Evolutionary conservation across 108 stramenopile species (phyloP).

Genomic region (Hondaea fermentalgiana): DNA sequence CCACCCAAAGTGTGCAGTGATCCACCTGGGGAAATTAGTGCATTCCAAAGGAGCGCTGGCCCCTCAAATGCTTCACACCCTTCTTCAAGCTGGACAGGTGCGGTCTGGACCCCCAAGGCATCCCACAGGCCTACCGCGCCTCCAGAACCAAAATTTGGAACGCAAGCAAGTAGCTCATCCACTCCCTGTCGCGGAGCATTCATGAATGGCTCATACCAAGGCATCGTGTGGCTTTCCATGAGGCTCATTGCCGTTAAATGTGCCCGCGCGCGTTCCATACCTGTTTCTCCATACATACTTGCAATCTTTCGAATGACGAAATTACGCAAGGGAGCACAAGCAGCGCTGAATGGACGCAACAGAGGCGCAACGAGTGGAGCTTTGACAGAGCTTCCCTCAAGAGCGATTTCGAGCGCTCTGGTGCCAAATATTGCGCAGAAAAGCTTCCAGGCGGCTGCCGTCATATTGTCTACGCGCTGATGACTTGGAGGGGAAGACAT

Average conservation of each 20-base stretch:
- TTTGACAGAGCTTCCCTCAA: background rate
- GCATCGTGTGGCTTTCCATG: background rate
- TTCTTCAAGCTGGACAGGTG: background rate
- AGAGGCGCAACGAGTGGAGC: background rate
- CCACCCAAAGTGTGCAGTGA: background rate
- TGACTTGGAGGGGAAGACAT: background rate
- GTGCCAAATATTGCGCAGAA: background rate
- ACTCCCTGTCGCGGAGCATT: background rate
- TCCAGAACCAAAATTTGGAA: background rate
- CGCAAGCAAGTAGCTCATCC: background rate
- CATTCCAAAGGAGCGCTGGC: slow-evolving; percentile 11
- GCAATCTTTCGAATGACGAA: background rate
- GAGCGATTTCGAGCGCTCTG: background rate
- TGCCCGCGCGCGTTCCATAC: background rate
- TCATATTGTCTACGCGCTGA: background rate
- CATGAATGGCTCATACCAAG: slow-evolving; percentile 1
- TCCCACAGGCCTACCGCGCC: background rate
- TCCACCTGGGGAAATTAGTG: background rate
- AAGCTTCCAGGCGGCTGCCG: background rate
- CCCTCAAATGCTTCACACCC: background rate
- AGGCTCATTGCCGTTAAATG: background rate
- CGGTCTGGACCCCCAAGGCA: background rate
- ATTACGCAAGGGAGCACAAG: background rate
- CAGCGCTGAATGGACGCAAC: background rate
- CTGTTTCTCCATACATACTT: background rate